phyloP scores from a whole-genome alignment of 192 early-diverging fungal species.

The Neocallimastix lanati region DNA sequence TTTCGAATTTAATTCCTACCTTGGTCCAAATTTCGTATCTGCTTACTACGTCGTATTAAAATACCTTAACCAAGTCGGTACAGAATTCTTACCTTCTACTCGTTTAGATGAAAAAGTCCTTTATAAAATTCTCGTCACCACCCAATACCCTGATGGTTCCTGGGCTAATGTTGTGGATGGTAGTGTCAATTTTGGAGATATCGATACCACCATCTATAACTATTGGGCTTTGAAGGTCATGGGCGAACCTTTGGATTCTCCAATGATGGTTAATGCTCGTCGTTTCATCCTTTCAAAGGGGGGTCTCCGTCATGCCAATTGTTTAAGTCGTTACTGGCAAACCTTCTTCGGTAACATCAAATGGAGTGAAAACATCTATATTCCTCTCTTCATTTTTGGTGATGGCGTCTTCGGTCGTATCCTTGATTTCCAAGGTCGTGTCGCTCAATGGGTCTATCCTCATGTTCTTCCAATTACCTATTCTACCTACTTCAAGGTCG shows the following conservation, averaged over 20 bases:
- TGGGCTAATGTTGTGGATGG: neutral
- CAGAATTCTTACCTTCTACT: neutral
- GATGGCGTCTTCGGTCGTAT: neutral
- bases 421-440: neutral
- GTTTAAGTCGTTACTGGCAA: neutral
- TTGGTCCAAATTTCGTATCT: neutral
- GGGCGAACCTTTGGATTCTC: neutral
- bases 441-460: neutral
- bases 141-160: neutral
- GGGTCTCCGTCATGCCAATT: neutral
- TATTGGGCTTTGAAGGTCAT: neutral
- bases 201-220: neutral
- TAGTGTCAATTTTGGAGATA: neutral
- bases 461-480: neutral
- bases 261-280: neutral
- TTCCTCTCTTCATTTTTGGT: neutral
- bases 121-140: neutral
- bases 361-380: neutral
- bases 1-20: neutral
- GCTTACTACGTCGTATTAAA: neutral
- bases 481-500: neutral
- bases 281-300: neutral
- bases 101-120: neutral
- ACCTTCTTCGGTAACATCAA: neutral
- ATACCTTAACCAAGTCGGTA: neutral